Percentiles rank a stretch among this genome's conserved stretches.
These are phyloP conservation scores for Basipetospora chlamydospora DNA, from an alignment of 2,329 filamentous ascomycete species.

Conservation along the genomic window DNA sequence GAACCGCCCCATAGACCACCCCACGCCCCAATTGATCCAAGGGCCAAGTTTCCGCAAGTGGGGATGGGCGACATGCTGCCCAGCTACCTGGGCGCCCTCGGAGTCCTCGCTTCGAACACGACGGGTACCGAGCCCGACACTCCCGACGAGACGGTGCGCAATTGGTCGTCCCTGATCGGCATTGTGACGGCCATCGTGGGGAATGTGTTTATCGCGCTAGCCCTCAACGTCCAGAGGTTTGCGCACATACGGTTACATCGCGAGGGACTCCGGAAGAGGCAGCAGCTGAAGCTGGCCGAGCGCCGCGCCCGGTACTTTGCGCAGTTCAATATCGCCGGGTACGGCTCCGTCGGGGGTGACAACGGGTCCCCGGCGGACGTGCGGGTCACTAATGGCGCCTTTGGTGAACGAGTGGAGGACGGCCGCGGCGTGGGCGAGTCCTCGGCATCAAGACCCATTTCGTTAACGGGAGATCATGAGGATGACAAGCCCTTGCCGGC, in stretches of 20 bases:
- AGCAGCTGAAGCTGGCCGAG: conserved; percentile 37
- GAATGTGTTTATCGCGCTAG: conserved; percentile 87
- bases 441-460: no score
- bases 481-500: conserved; percentile 27
- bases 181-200: conserved; percentile 86
- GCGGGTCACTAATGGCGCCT: not conserved
- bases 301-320: conserved; percentile 22
- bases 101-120: conserved; percentile 1
- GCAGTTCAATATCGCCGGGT: not conserved
- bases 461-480: conserved; percentile 11
- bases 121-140: conserved; percentile 12
- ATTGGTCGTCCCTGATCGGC: conserved; percentile 90
- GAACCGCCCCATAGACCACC: no score
- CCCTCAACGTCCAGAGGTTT: conserved; percentile 91
- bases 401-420: not conserved
- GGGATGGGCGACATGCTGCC: not conserved
- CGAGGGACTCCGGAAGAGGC: conserved; percentile 45
- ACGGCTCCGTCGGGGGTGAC: conserved; percentile 2
- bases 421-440: conserved; percentile 8
- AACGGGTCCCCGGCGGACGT: conserved; percentile 4
- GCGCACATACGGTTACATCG: conserved; percentile 75
- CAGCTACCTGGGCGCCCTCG: not conserved
- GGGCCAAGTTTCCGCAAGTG: no score
- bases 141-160: conserved; percentile 35
- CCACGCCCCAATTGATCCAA: no score